Evolutionary conservation across 2,329 filamentous ascomycete species (phyloP).

Genomic region (Sclerotiophoma versabilis): DNA sequence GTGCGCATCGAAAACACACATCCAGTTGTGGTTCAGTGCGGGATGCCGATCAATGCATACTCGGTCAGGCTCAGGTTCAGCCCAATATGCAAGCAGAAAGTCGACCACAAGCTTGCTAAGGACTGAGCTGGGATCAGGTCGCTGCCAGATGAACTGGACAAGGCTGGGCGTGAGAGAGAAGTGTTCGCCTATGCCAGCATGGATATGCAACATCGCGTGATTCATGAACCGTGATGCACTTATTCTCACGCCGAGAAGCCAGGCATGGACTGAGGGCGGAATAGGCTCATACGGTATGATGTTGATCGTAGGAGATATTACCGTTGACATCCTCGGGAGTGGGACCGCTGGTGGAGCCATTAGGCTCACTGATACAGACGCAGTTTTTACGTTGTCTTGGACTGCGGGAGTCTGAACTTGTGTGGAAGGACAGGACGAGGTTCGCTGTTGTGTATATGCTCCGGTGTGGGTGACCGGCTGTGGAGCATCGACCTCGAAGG

Average conservation of each 20-base stretch:
- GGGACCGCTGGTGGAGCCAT: not conserved
- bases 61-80: not conserved
- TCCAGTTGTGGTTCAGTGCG: slow-evolving; percentile 16
- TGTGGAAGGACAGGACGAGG: not conserved
- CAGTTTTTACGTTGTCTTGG: no score
- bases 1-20: slow-evolving; percentile 15
- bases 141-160: slow-evolving; percentile 18
- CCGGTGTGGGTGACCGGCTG: not conserved
- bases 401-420: not conserved
- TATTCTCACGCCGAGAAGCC: slow-evolving; percentile 24
- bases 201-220: slow-evolving; percentile 19
- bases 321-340: not conserved
- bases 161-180: slow-evolving; percentile 22
- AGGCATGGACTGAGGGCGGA: slow-evolving; percentile 23
- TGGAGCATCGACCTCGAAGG: slow-evolving; percentile 13
- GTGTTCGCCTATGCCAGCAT: slow-evolving; percentile 14
- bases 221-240: slow-evolving; percentile 23
- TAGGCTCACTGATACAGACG: no score
- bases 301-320: no score
- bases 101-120: slow-evolving; percentile 24
- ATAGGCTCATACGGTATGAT: not conserved
- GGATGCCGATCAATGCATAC: not conserved
- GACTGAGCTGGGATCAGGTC: not conserved
- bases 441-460: not conserved
- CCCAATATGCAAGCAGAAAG: slow-evolving; percentile 20